These are phyloP conservation scores for Cyclotella kingstonii DNA, from an alignment of 108 stramenopile species.

Conservation along the genomic window DNA sequence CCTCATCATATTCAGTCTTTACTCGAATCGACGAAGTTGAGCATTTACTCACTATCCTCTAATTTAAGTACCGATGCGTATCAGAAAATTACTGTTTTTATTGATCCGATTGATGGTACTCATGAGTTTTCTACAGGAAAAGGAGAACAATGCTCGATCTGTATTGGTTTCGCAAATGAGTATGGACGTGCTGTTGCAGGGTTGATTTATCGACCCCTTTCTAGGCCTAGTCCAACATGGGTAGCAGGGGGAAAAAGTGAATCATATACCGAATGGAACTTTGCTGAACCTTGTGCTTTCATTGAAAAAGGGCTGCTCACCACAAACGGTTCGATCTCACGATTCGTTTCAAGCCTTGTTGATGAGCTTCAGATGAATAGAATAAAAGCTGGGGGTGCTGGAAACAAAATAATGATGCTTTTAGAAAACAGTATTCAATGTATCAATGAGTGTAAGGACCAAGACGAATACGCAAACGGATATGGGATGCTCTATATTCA, in stretches of 20 bases:
- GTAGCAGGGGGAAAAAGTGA: slow-evolving; percentile 48
- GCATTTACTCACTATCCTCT: slow-evolving; percentile 28
- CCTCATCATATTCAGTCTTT: neutral
- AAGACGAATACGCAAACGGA: neutral
- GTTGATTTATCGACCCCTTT: slow-evolving; percentile 55
- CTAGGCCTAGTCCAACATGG: slow-evolving; percentile 45
- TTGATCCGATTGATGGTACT: slow-evolving; percentile 70
- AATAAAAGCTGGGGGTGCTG: slow-evolving; percentile 54
- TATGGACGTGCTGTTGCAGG: slow-evolving; percentile 52
- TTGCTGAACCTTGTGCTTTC: slow-evolving; percentile 2
- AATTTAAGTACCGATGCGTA: slow-evolving; percentile 3
- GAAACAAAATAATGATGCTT: slow-evolving; percentile 64
- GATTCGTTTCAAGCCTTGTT: slow-evolving; percentile 48
- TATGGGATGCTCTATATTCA: slow-evolving; percentile 48
- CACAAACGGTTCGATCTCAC: slow-evolving; percentile 58
- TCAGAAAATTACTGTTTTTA: slow-evolving; percentile 42
- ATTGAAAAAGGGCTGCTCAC: slow-evolving; percentile 42
- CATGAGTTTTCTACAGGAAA: slow-evolving; percentile 55
- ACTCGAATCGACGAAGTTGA: slow-evolving; percentile 15
- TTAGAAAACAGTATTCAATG: slow-evolving; percentile 37
- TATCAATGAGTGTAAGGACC: neutral
- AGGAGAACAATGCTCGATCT: slow-evolving; percentile 65
- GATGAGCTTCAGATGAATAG: slow-evolving; percentile 24
- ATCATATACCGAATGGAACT: slow-evolving; percentile 24
- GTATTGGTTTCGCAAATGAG: slow-evolving; percentile 57